These are phyloP conservation scores for Fistulina hepatica DNA, from an alignment of 1,284 basidiomycete genomes.

Conservation along the genomic window DNA sequence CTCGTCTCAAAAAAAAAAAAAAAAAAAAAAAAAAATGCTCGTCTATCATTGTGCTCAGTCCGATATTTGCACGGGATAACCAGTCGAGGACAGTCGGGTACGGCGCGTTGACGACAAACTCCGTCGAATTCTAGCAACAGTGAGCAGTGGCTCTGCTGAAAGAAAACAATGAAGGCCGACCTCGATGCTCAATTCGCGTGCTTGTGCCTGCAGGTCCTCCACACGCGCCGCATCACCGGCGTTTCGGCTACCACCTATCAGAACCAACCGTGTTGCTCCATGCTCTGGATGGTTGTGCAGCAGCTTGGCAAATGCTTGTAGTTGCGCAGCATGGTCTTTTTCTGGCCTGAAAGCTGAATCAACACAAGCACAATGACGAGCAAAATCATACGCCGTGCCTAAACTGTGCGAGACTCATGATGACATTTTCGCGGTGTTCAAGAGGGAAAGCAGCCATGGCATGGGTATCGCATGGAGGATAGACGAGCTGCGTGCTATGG, in stretches of 20 bases:
- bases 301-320: slow-evolving; percentile 59
- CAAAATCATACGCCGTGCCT: slow-evolving; percentile 37
- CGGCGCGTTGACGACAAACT: slow-evolving; percentile 78
- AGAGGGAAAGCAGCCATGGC: slow-evolving; percentile 60
- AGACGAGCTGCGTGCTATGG: no score
- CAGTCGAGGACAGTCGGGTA: slow-evolving; percentile 62
- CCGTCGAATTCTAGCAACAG: slow-evolving; percentile 46
- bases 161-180: slow-evolving; percentile 27
- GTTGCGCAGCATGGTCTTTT: slow-evolving; percentile 84
- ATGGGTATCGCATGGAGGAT: slow-evolving; percentile 86
- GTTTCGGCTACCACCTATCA: slow-evolving; percentile 83
- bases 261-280: slow-evolving; percentile 36
- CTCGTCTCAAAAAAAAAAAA: no score
- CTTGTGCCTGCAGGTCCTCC: slow-evolving; percentile 45
- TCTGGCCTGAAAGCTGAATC: slow-evolving; percentile 57
- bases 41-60: slow-evolving; percentile 95
- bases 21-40: no score
- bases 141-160: not conserved
- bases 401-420: slow-evolving; percentile 89
- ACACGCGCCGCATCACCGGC: slow-evolving; percentile 66
- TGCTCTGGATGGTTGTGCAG: slow-evolving; percentile 53
- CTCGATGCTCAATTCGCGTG: slow-evolving; percentile 52
- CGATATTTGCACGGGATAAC: slow-evolving; percentile 69
- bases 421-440: slow-evolving; percentile 48
- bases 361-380: slow-evolving; percentile 1